These are phyloP conservation scores for Apiospora phragmitis DNA, from an alignment of 2,329 filamentous ascomycete species.

Conservation along the genomic window DNA sequence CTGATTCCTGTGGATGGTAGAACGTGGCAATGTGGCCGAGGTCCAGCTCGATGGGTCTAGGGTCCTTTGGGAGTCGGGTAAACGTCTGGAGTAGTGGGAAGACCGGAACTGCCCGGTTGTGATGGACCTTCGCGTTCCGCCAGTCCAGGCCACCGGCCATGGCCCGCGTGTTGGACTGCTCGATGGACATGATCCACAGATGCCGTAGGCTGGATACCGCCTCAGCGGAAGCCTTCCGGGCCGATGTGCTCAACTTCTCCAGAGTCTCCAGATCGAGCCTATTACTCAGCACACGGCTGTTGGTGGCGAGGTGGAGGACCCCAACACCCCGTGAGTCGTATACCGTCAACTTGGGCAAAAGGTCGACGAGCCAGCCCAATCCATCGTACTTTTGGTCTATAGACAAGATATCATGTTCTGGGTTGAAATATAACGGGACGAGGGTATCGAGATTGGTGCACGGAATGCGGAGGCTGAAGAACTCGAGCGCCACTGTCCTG, in stretches of 20 bases:
- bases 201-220: neutral
- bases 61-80: neutral
- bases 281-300: neutral
- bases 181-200: neutral
- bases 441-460: neutral
- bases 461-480: neutral
- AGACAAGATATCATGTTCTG: neutral
- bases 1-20: neutral
- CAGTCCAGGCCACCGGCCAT: neutral
- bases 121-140: neutral
- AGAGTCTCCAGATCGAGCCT: neutral
- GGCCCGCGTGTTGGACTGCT: neutral
- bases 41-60: neutral
- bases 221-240: neutral
- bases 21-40: neutral
- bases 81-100: neutral
- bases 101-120: neutral
- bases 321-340: neutral
- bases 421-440: neutral
- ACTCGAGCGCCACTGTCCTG: neutral
- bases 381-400: neutral
- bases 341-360: neutral
- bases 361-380: neutral
- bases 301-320: neutral
- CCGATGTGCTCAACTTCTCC: neutral